phyloP scores from a whole-genome alignment of 1,139 yeast genomes.

The Sugiyamaella neomexicana region DNA sequence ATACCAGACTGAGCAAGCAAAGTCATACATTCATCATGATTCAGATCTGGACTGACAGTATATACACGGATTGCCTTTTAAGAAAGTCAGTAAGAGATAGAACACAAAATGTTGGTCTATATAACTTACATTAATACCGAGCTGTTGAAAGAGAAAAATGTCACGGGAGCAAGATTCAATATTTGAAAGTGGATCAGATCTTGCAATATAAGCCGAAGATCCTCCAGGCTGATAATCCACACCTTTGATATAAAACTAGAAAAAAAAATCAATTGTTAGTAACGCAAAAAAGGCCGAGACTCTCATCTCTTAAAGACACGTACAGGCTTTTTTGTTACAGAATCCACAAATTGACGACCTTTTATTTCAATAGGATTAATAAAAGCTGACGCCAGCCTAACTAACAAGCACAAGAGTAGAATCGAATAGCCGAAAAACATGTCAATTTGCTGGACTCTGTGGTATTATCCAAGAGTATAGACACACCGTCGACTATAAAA shows the following conservation, averaged over 20 bases:
- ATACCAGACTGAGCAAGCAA: constrained; percentile 89
- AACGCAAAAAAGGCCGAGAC: not conserved
- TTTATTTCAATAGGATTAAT: constrained; percentile 45
- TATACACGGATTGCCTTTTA: constrained; percentile 87
- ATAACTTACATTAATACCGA: constrained; percentile 66
- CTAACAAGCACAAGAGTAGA: not conserved
- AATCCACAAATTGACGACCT: constrained; percentile 73
- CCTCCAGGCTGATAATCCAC: constrained; percentile 91
- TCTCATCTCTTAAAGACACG: constrained; percentile 37
- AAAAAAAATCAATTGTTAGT: constrained; percentile 3
- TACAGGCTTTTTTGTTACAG: constrained; percentile 75
- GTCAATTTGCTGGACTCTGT: not conserved
- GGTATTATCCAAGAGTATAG: not conserved
- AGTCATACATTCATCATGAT: constrained; percentile 92
- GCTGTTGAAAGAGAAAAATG: constrained; percentile 65
- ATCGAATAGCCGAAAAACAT: not conserved
- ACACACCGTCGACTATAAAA: too few species aligned
- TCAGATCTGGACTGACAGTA: constrained; percentile 75
- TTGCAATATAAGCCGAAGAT: constrained; percentile 57
- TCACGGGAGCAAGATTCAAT: constrained; percentile 71
- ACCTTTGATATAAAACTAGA: constrained; percentile 74
- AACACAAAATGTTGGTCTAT: not conserved
- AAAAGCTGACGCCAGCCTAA: not conserved
- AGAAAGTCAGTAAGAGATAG: constrained; percentile 34
- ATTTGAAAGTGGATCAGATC: constrained; percentile 72